These are phyloP conservation scores for Stereum hirsutum DNA, from an alignment of 1,284 basidiomycete species.

Conservation along the genomic window DNA sequence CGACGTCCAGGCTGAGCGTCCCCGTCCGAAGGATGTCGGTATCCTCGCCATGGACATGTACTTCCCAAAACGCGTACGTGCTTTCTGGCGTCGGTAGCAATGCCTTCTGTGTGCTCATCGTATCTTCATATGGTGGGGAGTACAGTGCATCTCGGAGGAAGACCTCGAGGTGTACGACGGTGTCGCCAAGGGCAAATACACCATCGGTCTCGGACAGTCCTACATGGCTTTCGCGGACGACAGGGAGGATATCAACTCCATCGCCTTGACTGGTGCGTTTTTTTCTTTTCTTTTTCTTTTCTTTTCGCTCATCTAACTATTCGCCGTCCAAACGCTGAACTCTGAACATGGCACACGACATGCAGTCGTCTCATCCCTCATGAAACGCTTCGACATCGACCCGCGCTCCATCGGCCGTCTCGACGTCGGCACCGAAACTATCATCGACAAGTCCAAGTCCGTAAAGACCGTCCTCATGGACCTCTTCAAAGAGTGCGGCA, in stretches of 20 bases:
- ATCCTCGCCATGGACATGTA: slow-evolving; percentile 15
- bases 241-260: slow-evolving; percentile 98
- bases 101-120: neutral
- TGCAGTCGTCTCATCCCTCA: slow-evolving; percentile 74
- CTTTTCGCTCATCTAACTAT: slow-evolving; percentile 3
- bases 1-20: slow-evolving; percentile 11
- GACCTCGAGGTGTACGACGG: slow-evolving; percentile 95
- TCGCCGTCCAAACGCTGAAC: neutral
- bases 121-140: neutral
- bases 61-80: slow-evolving; percentile 11
- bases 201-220: slow-evolving; percentile 96
- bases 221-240: slow-evolving; percentile 98
- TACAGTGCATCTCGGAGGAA: slow-evolving; percentile 42
- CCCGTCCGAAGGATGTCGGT: slow-evolving; percentile 13
- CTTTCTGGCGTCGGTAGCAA: neutral
- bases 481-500: slow-evolving; percentile 86
- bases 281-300: neutral
- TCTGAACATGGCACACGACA: neutral
- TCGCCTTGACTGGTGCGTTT: slow-evolving; percentile 82
- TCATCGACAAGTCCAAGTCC: slow-evolving; percentile 99
- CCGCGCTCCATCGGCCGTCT: slow-evolving; percentile 94
- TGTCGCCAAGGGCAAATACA: slow-evolving; percentile 96
- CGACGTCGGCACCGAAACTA: slow-evolving; percentile 97
- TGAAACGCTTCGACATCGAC: slow-evolving; percentile 95
- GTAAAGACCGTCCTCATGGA: slow-evolving; percentile 99